These are phyloP conservation scores for Corymbia maculata DNA, from an alignment of 345 rosid species.

Conservation along the genomic window DNA sequence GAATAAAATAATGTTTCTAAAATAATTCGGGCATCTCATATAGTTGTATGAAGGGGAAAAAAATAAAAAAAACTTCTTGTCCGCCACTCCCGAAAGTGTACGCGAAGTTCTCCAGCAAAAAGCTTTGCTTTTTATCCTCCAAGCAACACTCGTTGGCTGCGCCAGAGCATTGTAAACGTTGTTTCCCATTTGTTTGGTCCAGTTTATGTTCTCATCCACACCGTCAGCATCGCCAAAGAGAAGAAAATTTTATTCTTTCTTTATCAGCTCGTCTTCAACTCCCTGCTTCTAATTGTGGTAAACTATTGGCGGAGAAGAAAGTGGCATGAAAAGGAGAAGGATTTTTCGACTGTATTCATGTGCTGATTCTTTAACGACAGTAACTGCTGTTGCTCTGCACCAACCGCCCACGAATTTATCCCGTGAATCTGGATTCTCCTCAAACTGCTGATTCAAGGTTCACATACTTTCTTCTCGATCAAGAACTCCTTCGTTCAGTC, in stretches of 20 bases:
- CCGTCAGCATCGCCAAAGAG: neutral
- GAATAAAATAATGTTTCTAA: neutral
- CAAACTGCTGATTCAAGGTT: neutral
- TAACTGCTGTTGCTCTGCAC: neutral
- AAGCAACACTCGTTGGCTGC: neutral
- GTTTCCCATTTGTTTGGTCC: neutral
- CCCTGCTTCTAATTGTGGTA: neutral
- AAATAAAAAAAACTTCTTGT: neutral
- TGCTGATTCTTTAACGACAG: neutral
- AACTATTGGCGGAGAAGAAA: neutral
- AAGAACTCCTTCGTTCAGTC: neutral
- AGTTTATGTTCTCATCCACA: neutral
- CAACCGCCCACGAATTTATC: neutral
- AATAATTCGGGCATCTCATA: neutral
- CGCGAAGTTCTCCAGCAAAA: neutral
- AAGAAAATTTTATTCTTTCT: neutral
- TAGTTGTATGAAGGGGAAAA: neutral
- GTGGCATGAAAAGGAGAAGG: neutral
- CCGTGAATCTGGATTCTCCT: neutral
- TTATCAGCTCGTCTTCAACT: neutral
- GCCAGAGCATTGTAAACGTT: neutral
- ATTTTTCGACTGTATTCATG: neutral
- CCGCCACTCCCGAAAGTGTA: neutral
- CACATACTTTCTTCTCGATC: neutral
- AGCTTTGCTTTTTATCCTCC: neutral